phyloP scores from a whole-genome alignment of 148 eudicot species.

The Silene latifolia region DNA sequence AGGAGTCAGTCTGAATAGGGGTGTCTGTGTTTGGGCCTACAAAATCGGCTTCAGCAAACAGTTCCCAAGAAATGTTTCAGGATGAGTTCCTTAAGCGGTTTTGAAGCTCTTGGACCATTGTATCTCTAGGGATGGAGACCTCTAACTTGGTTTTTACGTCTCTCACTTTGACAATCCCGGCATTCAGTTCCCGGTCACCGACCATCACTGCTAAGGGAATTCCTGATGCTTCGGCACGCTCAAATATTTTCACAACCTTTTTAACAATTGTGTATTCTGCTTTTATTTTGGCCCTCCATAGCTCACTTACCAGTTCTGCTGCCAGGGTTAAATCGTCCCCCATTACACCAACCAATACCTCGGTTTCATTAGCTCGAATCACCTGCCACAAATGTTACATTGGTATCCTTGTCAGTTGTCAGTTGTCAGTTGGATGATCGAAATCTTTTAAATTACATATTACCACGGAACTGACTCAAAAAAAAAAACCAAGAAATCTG shows the following conservation, averaged over 20 bases:
- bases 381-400: conserved; percentile 39
- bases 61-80: conserved; percentile 12
- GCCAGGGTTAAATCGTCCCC: conserved; percentile 64
- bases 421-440: conserved; percentile 16
- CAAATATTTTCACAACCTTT: conserved; percentile 63
- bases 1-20: no score
- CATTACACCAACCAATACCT: conserved; percentile 72
- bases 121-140: conserved; percentile 41
- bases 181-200: conserved; percentile 57
- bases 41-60: no score
- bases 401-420: conserved; percentile 19
- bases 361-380: conserved; percentile 77
- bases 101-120: conserved; percentile 51
- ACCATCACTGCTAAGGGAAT: conserved; percentile 82
- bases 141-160: conserved; percentile 45
- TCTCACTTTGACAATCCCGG: conserved; percentile 65
- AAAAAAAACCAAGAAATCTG: no score
- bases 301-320: conserved; percentile 53
- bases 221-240: conserved; percentile 57
- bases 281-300: conserved; percentile 71
- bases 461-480: no score
- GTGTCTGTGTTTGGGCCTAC: no score
- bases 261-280: conserved; percentile 60
- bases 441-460: no score
- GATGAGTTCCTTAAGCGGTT: conserved; percentile 34